Conservation (phyloP, 2,329 filamentous ascomycete species). For the Pestalotiopsis sp. region DNA sequence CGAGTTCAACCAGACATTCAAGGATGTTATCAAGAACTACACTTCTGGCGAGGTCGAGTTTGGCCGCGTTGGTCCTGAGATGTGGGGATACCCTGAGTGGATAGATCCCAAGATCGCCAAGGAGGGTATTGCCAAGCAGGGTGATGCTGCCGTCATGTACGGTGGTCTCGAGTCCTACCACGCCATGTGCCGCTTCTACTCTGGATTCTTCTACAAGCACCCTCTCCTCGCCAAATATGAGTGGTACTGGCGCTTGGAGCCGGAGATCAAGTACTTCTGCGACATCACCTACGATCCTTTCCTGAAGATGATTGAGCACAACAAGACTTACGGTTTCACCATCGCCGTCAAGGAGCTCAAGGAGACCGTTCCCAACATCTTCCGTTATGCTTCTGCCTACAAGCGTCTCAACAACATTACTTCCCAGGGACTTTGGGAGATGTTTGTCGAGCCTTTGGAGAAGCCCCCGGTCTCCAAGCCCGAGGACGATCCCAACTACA, state of each 20-base stretch:
- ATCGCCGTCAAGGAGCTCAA: constrained; percentile 98
- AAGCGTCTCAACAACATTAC: constrained; percentile 89
- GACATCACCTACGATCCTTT: constrained; percentile 99
- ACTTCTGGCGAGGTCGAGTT: constrained; percentile 90
- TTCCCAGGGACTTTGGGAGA: constrained; percentile 95
- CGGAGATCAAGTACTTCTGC: constrained; percentile 99
- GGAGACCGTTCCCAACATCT: constrained; percentile 98
- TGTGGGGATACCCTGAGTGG: constrained; percentile 99
- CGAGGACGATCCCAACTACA: constrained; percentile 66
- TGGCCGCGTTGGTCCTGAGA: constrained; percentile 84
- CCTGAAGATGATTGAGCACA: constrained; percentile 87
- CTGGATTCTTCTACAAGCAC: constrained; percentile 98
- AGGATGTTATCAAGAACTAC: constrained; percentile 83
- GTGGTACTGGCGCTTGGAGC: constrained; percentile 99
- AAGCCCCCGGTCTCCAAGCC: constrained; percentile 58
- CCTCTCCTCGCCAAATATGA: constrained; percentile 94
- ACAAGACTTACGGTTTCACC: constrained; percentile 98
- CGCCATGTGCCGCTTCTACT: constrained; percentile 99
- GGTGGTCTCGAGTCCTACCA: constrained; percentile 98
- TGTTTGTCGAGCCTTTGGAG: constrained; percentile 85
- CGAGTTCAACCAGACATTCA: constrained; percentile 95
- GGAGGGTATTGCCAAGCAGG: constrained; percentile 95
- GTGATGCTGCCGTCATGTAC: constrained; percentile 98
- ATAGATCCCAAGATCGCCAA: constrained; percentile 90
- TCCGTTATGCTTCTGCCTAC: constrained; percentile 97